Conservation (phyloP, 176 grass and related monocot species). For the Zea mays region DNA sequence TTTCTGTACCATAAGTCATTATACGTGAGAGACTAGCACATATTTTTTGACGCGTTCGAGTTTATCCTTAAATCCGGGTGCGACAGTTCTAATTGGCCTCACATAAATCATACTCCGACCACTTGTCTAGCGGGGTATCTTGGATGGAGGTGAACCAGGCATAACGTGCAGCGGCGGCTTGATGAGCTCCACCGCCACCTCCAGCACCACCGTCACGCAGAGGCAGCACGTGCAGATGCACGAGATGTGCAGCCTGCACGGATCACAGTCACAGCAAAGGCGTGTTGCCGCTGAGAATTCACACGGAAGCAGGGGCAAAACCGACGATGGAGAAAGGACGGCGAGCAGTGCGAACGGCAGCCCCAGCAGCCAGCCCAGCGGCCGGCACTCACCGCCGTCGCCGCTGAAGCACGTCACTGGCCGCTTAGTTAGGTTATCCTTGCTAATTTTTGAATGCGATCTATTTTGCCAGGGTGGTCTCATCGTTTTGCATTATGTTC, state of each 20-base stretch:
- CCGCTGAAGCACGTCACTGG: slow-evolving; percentile 42
- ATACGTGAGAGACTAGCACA: too few relatives aligned
- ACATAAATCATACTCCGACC: not conserved
- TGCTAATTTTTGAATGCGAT: not conserved
- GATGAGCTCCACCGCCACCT: slow-evolving; percentile 66
- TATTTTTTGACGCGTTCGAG: too few relatives aligned
- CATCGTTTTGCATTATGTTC: not conserved
- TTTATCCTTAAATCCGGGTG: too few relatives aligned
- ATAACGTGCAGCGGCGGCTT: slow-evolving; percentile 78
- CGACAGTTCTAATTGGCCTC: not conserved
- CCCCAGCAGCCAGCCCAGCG: slow-evolving; percentile 64
- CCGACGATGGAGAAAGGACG: slow-evolving; percentile 76
- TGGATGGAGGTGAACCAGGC: slow-evolving; percentile 69
- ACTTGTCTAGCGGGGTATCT: slow-evolving; percentile 57
- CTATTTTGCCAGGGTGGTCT: not conserved
- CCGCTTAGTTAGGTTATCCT: not conserved
- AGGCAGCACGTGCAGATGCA: slow-evolving; percentile 81
- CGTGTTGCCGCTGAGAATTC: not conserved
- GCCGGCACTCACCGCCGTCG: slow-evolving; percentile 54
- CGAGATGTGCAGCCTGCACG: slow-evolving; percentile 57
- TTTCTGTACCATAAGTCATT: too few relatives aligned
- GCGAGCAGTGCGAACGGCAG: slow-evolving; percentile 72
- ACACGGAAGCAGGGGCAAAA: not conserved
- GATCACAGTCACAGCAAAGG: not conserved
- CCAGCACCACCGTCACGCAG: slow-evolving; percentile 70